phyloP scores from a whole-genome alignment of 2,329 filamentous ascomycete genomes.

The Myriangium duriaei region DNA sequence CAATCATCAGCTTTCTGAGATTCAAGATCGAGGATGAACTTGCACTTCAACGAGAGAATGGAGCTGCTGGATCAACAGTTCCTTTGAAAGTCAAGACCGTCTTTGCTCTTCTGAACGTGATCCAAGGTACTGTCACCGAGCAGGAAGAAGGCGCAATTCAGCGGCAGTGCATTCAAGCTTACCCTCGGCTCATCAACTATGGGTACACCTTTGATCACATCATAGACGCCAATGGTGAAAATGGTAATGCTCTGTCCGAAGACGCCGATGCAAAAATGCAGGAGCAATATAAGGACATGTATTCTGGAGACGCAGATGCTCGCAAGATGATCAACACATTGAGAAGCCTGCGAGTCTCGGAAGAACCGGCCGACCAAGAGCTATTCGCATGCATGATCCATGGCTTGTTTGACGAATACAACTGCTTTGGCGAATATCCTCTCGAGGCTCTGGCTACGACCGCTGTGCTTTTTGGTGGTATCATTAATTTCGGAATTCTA shows the following conservation, averaged over 20 bases:
- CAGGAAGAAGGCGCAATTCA: constrained; percentile 70
- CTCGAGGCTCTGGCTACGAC: constrained; percentile 93
- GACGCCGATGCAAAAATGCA: constrained; percentile 87
- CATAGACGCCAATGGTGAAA: constrained; percentile 71
- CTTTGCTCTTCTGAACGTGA: constrained; percentile 62
- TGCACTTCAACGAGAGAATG: constrained; percentile 54
- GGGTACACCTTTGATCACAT: constrained; percentile 66
- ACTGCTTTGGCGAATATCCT: constrained; percentile 89
- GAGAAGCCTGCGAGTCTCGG: constrained; percentile 76
- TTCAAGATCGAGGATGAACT: constrained; percentile 77
- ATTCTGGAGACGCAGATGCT: constrained; percentile 78
- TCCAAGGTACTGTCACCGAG: constrained; percentile 48
- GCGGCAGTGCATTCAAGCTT: constrained; percentile 78
- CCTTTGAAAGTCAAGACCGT: constrained; percentile 72
- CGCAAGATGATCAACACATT: constrained; percentile 75
- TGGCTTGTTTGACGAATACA: constrained; percentile 92
- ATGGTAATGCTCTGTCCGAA: constrained; percentile 67
- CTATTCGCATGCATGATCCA: constrained; percentile 98
- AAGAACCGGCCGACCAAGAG: constrained; percentile 75
- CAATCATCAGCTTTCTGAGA: constrained; percentile 66
- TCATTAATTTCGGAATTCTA: constrained; percentile 87
- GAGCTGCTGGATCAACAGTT: constrained; percentile 53
- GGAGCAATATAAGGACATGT: constrained; percentile 96
- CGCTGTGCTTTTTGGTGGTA: constrained; percentile 88
- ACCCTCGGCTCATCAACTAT: constrained; percentile 91